Base-by-base conservation (phyloP, 352 stramenopile genomes). In the Phytophthora pluvialis region DNA sequence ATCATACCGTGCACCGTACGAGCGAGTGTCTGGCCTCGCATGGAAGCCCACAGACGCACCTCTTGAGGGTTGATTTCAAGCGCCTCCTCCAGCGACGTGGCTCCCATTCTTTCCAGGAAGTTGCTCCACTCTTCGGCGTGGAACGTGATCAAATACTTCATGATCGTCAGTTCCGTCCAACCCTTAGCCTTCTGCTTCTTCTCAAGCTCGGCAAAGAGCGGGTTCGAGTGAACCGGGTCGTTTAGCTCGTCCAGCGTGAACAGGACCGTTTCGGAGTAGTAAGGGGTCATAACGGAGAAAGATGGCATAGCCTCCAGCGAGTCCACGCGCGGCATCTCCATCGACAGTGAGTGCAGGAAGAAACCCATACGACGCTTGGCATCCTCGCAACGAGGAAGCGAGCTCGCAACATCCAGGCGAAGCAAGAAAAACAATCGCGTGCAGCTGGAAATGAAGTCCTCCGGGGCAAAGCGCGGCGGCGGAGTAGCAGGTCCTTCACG, bases 61-160 rank as follows among this genome's bases (percentile, higher is more conserved):
- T 94, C 75, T 45, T 79, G 90, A 0, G 88, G 77, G 32, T 83
- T 81, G 3, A 77, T 73, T 15, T 75, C 72, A 9, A 95, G 63
- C 3, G 87, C 88, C 40, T 96, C 86, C 29, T 95, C 87, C 0
- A 91, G 53, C 2, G 79, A 88, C 8, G 50, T 46, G 18, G 89
- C 86, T 15, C 83, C 83, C 72, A 96, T 87, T 29, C 88, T 71
- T 63, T 96, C 88, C 53, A 96, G 40, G 45, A 95, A 96, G 53
- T 96, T 96, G 45, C 83, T 86, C 88, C 88, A 96, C 42, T 96
- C 88, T 64, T 96, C 88, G 3, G 85, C 84, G 59, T 96, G 87
- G 31, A 95, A 87, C 21, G 88, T 94, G 65, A 94, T 94, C 38
- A 96, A 51, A 48, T 96, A 96, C 40, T 91, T 90, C 75, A 96